Conservation (phyloP, 441 rosid species). For the Arabidopsis hybrid region DNA sequence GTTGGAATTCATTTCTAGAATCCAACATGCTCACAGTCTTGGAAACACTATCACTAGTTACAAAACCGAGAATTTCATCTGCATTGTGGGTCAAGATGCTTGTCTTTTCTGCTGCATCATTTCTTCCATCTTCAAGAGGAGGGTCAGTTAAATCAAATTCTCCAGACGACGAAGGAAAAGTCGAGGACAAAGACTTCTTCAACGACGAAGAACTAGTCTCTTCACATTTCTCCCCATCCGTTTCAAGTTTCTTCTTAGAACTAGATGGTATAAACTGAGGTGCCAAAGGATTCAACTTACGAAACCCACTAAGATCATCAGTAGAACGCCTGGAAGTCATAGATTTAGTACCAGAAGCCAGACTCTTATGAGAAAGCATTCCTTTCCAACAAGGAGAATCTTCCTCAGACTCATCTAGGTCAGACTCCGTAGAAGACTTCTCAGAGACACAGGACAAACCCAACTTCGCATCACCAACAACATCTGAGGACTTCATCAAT, state of each 20-base stretch:
- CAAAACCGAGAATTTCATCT: constrained; percentile 35
- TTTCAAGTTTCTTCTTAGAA: constrained; percentile 36
- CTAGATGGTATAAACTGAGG: constrained; percentile 50
- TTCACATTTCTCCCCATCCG: constrained; percentile 27
- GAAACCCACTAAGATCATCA: constrained; percentile 39
- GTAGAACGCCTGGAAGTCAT: constrained; percentile 38
- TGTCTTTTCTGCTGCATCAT: neutral
- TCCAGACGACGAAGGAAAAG: constrained; percentile 28
- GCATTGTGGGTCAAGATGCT: neutral
- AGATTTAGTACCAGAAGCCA: constrained; percentile 34
- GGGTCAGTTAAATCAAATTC: constrained; percentile 28
- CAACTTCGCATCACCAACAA: constrained; percentile 24
- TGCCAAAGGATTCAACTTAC: constrained; percentile 53
- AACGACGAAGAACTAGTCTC: constrained; percentile 29
- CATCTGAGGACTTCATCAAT: constrained; percentile 23
- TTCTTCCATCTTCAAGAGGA: constrained; percentile 17
- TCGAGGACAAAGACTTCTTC: constrained; percentile 38
- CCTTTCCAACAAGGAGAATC: constrained; percentile 75
- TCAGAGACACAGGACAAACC: constrained; percentile 29
- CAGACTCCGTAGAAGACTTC: constrained; percentile 27
- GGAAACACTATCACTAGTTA: constrained; percentile 35
- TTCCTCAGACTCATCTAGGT: constrained; percentile 50
- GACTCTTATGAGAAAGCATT: constrained; percentile 32
- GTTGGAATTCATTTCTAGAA: constrained; percentile 35
- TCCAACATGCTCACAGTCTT: constrained; percentile 30